Percentiles rank a stretch among this genome's conserved stretches.
phyloP scores from a whole-genome alignment of 495 filamentous ascomycete species.

The Penicillium manginii region DNA sequence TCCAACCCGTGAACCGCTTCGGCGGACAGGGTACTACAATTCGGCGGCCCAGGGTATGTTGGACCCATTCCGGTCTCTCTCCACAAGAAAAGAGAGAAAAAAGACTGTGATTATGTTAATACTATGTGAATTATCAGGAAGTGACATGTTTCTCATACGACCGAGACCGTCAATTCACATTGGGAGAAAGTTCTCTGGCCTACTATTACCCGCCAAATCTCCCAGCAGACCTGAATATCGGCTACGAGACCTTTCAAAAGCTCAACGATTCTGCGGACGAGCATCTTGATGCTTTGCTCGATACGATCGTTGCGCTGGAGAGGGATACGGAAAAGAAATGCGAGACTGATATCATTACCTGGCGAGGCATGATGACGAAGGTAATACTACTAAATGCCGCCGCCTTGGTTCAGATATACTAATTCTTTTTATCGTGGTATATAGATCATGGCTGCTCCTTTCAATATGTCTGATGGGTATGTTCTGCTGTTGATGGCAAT shows the following conservation, averaged over 20 bases:
- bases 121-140: slow-evolving; percentile 59
- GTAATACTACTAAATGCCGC: too few species aligned
- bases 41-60: slow-evolving; percentile 66
- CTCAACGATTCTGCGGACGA: slow-evolving; percentile 82
- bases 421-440: neutral
- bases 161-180: slow-evolving; percentile 71
- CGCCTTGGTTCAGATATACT: neutral
- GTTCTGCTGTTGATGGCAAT: slow-evolving; percentile 16
- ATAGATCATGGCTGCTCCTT: slow-evolving; percentile 85
- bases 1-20: slow-evolving; percentile 66
- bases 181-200: slow-evolving; percentile 75
- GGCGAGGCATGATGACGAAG: slow-evolving; percentile 99
- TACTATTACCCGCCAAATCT: slow-evolving; percentile 86
- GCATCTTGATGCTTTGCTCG: slow-evolving; percentile 83
- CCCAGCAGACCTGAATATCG: slow-evolving; percentile 70
- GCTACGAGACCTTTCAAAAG: slow-evolving; percentile 82
- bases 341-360: slow-evolving; percentile 83
- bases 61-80: neutral
- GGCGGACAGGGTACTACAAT: slow-evolving; percentile 63
- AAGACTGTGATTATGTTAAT: neutral
- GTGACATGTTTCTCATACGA: slow-evolving; percentile 92
- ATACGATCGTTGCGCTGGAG: slow-evolving; percentile 74
- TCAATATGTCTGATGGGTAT: slow-evolving; percentile 79
- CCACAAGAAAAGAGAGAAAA: too few species aligned
- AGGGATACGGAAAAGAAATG: slow-evolving; percentile 64